Base-by-base conservation (phyloP, 2,329 filamentous ascomycete genomes). In the Furcasterigmium furcatum region DNA sequence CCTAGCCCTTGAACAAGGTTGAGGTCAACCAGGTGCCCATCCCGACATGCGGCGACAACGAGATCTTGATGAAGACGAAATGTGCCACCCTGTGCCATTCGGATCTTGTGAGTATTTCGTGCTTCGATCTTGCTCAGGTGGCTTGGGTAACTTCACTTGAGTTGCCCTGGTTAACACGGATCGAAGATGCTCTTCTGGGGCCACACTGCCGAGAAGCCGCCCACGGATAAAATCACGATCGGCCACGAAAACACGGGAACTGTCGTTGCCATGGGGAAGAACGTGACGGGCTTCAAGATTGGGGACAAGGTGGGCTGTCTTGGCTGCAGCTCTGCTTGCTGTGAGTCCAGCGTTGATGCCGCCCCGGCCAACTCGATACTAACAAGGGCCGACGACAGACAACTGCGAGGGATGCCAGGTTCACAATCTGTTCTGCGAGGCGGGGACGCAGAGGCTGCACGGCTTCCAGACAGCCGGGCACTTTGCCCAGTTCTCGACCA, bases 201-300 rank as follows among this genome's bases (percentile, higher is more conserved):
- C 16, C 48, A 50, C 21, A 50, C 45, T 47, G 21, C 55, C 44
- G 27, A 58, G 38, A 43, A 56, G 19, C 47, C 45, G 19, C 53
- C 51, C 3, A 36, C 34, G 16, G 18, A 36, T 19, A 20, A 14
- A 18, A 47, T 56, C 13, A 59, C 57, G 10, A 52, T 59, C 27
- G 79, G 82, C 44, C 84, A 87, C 57, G 84, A 87, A 55, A 84
- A 84, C 53, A 82, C 81, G 2, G 83, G 83, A 5, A 69, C 72
- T 41, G 73, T 86, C 10, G 70, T 77, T 24, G 76, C 81, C 52
- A 62, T 76, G 36, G 83, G 82, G 1, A 69, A 70, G 14, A 68
- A 76, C 50, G 34, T 36, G 16, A 36, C n/a, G 9, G 34, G 34
- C 5, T 36, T 36, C 34, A 36, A 36, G 12, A 71, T 75, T 46